Conservation (phyloP, 768 basidiomycete species). For the Tylopilus sp. region DNA sequence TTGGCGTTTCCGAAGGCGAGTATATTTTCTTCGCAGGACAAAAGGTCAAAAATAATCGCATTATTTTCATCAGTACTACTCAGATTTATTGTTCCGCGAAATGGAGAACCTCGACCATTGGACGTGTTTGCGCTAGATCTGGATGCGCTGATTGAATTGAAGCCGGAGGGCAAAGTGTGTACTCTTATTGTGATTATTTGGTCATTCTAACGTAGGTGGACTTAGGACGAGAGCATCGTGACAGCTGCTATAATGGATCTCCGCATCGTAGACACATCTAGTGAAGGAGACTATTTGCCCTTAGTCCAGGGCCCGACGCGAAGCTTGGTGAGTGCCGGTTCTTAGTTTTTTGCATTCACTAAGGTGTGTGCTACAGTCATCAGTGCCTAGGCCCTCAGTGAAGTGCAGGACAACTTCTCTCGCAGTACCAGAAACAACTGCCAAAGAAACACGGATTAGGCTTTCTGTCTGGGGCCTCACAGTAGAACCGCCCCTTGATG, state of each 20-base stretch:
- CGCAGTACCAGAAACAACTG: constrained; percentile 51
- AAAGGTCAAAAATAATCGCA: background rate
- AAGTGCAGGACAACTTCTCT: constrained; percentile 68
- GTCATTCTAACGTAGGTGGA: constrained; percentile 5
- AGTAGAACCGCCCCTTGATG: constrained; percentile 56
- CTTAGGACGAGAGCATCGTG: constrained; percentile 67
- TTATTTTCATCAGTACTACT: constrained; percentile 31
- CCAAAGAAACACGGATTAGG: constrained; percentile 79
- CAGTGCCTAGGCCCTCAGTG: constrained; percentile 47
- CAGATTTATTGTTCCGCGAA: constrained; percentile 50
- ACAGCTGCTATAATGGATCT: constrained; percentile 63
- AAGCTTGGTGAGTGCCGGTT: constrained; percentile 47
- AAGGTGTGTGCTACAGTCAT: constrained; percentile 33
- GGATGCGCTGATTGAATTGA: constrained; percentile 60
- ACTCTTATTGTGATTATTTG: background rate
- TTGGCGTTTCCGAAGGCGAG: constrained; percentile 44
- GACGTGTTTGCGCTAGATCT: constrained; percentile 60
- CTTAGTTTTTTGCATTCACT: background rate
- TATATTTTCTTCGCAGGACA: background rate
- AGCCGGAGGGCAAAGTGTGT: constrained; percentile 67
- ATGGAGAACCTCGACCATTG: constrained; percentile 43
- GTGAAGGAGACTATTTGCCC: constrained; percentile 35
- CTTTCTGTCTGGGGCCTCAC: constrained; percentile 63
- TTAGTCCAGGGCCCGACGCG: constrained; percentile 55
- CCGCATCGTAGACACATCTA: constrained; percentile 46